These are phyloP conservation scores for Fusarium siculi DNA, from an alignment of 2,329 filamentous ascomycete species.

Conservation along the genomic window DNA sequence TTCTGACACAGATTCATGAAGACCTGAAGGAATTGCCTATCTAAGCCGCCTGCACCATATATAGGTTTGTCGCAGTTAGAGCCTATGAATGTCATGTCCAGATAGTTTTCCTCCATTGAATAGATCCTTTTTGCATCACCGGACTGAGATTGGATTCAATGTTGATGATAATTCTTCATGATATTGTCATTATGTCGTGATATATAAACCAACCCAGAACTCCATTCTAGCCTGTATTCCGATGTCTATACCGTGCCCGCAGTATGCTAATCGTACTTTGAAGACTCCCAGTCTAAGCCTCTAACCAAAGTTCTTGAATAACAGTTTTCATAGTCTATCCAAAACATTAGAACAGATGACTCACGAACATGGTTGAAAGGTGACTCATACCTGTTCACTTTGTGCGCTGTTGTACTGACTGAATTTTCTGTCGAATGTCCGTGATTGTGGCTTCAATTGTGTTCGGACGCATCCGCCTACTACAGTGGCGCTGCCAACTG, in stretches of 20 bases:
- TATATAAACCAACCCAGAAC: not conserved
- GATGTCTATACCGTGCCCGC: not conserved
- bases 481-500: constrained; percentile 37
- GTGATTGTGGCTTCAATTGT: constrained; percentile 30
- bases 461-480: constrained; percentile 23
- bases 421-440: constrained; percentile 40
- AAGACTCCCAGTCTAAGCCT: not conserved
- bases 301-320: constrained; percentile 25
- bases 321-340: constrained; percentile 1
- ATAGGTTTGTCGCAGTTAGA: accelerated
- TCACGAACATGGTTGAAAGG: not conserved
- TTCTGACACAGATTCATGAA: constrained; percentile 1
- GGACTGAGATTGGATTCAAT: accelerated
- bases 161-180: not conserved
- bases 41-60: not conserved
- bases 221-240: not conserved
- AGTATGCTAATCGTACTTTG: not conserved
- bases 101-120: not conserved
- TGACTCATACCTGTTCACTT: constrained; percentile 34
- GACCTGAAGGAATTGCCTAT: constrained; percentile 3
- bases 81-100: not conserved
- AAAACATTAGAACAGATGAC: constrained; percentile 17
- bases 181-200: not conserved
- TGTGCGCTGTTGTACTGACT: constrained; percentile 35
- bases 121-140: not conserved